A percentile compares a stretch with the other conserved stretches of the same genome.
These are phyloP conservation scores for Asterophora lycoperdoides DNA, from an alignment of 768 basidiomycete species.

Conservation along the genomic window DNA sequence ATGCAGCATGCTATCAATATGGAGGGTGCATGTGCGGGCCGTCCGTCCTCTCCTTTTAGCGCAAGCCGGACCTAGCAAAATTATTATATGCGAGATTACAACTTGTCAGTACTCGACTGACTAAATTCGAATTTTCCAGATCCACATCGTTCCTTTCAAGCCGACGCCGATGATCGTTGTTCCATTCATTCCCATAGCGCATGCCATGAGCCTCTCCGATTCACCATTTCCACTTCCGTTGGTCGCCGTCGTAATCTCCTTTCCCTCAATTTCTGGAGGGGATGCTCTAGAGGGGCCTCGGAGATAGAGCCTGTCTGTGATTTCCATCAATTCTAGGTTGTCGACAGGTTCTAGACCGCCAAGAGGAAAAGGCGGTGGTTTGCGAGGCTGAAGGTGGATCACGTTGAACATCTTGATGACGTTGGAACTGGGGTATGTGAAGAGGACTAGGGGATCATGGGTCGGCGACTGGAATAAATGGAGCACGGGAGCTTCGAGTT, in stretches of 20 bases:
- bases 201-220: slow-evolving; percentile 31
- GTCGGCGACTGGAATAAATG: slow-evolving; percentile 39
- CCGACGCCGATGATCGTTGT: slow-evolving; percentile 37
- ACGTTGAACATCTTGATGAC: slow-evolving; percentile 44
- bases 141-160: slow-evolving; percentile 35
- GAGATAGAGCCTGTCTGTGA: slow-evolving; percentile 20
- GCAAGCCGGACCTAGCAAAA: too few species aligned
- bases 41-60: too few species aligned
- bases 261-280: slow-evolving; percentile 15
- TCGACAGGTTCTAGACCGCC: slow-evolving; percentile 19
- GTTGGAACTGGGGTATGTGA: slow-evolving; percentile 36
- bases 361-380: slow-evolving; percentile 38
- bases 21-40: too few species aligned
- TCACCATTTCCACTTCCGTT: slow-evolving; percentile 8
- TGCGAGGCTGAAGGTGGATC: slow-evolving; percentile 40
- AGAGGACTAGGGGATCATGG: slow-evolving; percentile 51
- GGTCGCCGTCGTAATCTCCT: slow-evolving; percentile 17
- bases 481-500: slow-evolving; percentile 31
- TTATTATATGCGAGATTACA: too few species aligned
- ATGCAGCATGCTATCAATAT: too few species aligned
- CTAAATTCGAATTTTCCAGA: slow-evolving; percentile 27
- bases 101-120: not conserved
- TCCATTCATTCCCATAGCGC: slow-evolving; percentile 42
- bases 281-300: not conserved
- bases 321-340: slow-evolving; percentile 13